Evolutionary conservation across 768 basidiomycete species (phyloP), one percentile per base, ranked within the genome.

Genomic region (Tricholoma bakamatsutake): DNA sequence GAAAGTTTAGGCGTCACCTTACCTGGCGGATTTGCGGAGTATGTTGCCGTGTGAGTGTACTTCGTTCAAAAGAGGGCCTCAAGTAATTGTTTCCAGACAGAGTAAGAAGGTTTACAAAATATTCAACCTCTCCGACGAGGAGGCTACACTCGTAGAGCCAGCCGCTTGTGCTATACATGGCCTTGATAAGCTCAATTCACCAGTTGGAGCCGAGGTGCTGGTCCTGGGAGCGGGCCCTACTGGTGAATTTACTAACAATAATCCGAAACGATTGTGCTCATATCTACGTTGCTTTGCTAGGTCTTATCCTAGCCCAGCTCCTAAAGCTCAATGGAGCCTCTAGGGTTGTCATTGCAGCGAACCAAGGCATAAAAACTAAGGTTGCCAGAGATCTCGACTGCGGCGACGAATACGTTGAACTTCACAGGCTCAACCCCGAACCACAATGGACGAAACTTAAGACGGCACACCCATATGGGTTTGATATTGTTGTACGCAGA

Each of bases 111-210:
- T 85, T 12, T 89, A 83, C 77, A 85, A 86, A 69, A 85, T 90
- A 62, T 71, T 81, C 67, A 88, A 91, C 68, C 75, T 90, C 49
- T 79, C 82, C 9, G 87, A 89, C 62, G 85, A 88, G 64, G 88
- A 90, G 57, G 84, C 88, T 0, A 88, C 86, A 3, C 77, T 91
- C 9, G 71, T 90, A 34, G 88, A 90, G 62, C 89, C 88, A 7
- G 84, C 87, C 5, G 81, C 88, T 5, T 91, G 88, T 62, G 89
- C 88, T 30, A 78, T 91, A 37, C 88, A 91, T 69, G 88, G 88
- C 8, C 79, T 87, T 59, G 88, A 91, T 70, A 85, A 85, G 65
- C 77, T 91, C 37, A 77, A 74, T 57, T 80, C 85, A 6, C 78
- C 82, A 8, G 83, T 87, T 47, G 88, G 88, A 9, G 71, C 81